Percentiles rank a stretch among this genome's conserved stretches.
These are phyloP conservation scores for Fusarium palustre DNA, from an alignment of 2,329 filamentous ascomycete species.

Conservation along the genomic window DNA sequence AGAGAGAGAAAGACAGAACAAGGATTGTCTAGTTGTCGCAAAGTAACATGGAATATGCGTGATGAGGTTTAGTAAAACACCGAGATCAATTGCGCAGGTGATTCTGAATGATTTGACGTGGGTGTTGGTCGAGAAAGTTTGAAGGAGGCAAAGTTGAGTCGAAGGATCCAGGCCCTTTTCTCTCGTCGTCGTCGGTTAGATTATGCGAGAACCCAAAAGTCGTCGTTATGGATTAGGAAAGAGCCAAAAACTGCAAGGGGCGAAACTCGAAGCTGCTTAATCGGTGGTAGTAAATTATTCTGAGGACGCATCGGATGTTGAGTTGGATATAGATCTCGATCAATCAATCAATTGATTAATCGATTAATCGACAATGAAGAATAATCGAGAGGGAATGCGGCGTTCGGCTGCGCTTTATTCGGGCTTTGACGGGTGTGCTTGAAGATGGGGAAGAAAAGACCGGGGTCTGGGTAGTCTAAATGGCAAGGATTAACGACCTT, in stretches of 20 bases:
- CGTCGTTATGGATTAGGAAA: constrained; percentile 1
- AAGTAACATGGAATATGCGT: not conserved
- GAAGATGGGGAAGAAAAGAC: constrained; percentile 26
- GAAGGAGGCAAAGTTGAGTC: constrained; percentile 31
- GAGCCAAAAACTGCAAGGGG: not conserved
- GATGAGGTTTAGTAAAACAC: not conserved
- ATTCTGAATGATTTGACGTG: not conserved
- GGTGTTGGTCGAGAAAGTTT: constrained; percentile 4
- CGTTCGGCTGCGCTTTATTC: constrained; percentile 34
- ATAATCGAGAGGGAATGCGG: constrained; percentile 4
- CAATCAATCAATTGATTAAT: not conserved
- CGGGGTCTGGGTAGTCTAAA: not conserved
- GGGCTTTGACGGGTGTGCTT: constrained; percentile 17
- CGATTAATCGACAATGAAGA: not conserved
- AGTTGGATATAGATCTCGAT: not conserved
- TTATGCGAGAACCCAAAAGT: constrained; percentile 10
- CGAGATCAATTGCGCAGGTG: not conserved
- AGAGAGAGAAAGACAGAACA: constrained; percentile 11
- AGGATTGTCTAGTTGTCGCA: constrained; percentile 3
- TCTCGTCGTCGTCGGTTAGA: constrained; percentile 7
- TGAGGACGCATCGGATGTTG: constrained; percentile 3
- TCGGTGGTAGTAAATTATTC: constrained; percentile 8
- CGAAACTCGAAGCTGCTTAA: constrained; percentile 5
- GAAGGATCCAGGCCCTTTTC: constrained; percentile 14
- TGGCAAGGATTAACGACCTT: not conserved